Evolutionary conservation across 805 yeast genomes (phyloP).

Genomic region (Starmera amethionina): DNA sequence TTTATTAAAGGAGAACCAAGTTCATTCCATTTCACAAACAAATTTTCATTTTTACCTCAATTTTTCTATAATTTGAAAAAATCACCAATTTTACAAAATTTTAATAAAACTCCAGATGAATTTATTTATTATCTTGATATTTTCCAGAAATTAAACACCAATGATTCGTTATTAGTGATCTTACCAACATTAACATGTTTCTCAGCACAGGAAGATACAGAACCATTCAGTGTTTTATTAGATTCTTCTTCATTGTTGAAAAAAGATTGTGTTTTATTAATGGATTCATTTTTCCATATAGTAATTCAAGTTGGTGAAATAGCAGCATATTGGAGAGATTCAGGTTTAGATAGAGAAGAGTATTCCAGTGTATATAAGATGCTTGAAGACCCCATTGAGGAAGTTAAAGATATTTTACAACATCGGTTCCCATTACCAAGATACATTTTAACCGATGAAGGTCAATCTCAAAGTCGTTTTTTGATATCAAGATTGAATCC

Average conservation of each 20-base stretch:
- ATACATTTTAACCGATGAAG: constrained; percentile 91
- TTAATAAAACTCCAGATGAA: constrained; percentile 96
- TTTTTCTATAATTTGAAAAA: constrained; percentile 89
- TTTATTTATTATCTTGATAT: constrained; percentile 89
- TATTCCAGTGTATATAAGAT: constrained; percentile 73
- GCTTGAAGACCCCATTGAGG: constrained; percentile 76
- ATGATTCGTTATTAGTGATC: constrained; percentile 90
- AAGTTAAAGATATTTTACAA: constrained; percentile 77
- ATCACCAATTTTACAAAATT: constrained; percentile 86
- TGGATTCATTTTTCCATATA: constrained; percentile 93
- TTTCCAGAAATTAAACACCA: constrained; percentile 73
- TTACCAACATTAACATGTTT: constrained; percentile 88
- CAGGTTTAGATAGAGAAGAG: constrained; percentile 77
- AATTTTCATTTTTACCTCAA: constrained; percentile 81
- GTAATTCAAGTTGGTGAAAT: constrained; percentile 88
- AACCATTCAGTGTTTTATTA: constrained; percentile 77
- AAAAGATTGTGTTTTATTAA: constrained; percentile 71
- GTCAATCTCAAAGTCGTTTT: constrained; percentile 95
- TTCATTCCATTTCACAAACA: constrained; percentile 70
- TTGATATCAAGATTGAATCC: constrained; percentile 89
- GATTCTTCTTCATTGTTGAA: constrained; percentile 74
- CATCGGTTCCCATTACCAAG: constrained; percentile 95
- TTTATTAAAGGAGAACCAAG: constrained; percentile 74
- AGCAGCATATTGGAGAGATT: constrained; percentile 89
- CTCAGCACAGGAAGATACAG: constrained; percentile 48